Base-by-base conservation (phyloP, 805 yeast genomes). In the Suhomyces sp. region DNA sequence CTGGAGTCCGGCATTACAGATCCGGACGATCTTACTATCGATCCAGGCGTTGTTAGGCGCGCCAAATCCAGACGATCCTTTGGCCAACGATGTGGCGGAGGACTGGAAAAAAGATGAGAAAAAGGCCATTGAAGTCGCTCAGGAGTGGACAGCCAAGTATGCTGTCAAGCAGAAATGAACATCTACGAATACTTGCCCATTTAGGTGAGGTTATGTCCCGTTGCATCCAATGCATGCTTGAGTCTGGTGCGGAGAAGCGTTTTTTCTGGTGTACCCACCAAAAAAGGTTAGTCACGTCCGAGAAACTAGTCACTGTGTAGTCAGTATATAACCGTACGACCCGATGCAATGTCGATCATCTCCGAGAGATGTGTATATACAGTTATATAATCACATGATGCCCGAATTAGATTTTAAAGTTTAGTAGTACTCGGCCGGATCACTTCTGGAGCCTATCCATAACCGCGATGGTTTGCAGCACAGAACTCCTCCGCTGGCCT, bases 1-100 rank as follows among this genome's bases (percentile, higher is more conserved):
- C 72, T 94, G 99, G 99, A 88, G 96, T 8, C 98, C 99, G 4
- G 99, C 99, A 0, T 77, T 93, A 55, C 98, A 94, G 69, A 94
- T 94, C 58, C 81, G 98, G 70, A 94, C 98, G 7, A 87, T 94
- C 23, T 74, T 94, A 56, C 77, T 94, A 52, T 89, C 97, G 8
- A 87, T 94, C 54, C 99, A 94, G 72, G 97, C 98, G 0, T 75
- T 94, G 52, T 74, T 94, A 49, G 97, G 96, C 2, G 91, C 97
- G 5, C 99, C 99, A 9, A 94, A 94, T 63, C 99, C 99, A 2
- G 97, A 94, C 67, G 99, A 94, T 71, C 99, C 99, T 1, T 78
- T 94, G 60, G 98, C 98, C 17, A 94, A 94, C 65, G 98, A 94
- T 60, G 99, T 94, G 41, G 99, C 99, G 2, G 92, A 90, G 60